Percentiles rank a stretch among this genome's conserved stretches.
phyloP scores from a whole-genome alignment of 345 rosid species.

The Durio zibethinus region DNA sequence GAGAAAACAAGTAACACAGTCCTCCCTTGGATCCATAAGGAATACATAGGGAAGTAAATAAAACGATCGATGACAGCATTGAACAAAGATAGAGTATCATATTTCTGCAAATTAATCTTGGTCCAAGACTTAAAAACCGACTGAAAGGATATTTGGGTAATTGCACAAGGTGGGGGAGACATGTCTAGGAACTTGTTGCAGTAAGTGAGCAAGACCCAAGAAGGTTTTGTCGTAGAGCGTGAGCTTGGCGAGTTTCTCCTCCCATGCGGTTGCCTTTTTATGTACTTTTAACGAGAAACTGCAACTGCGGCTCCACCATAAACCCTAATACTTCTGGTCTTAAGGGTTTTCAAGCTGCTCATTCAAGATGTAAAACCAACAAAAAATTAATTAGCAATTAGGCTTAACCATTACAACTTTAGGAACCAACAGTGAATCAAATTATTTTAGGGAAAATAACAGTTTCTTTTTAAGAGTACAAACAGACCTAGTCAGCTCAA shows the following conservation, averaged over 20 bases:
- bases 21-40: too few relatives aligned
- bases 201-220: conserved; percentile 53
- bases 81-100: too few relatives aligned
- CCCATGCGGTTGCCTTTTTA: conserved; percentile 21
- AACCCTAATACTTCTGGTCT: conserved; percentile 24
- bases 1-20: too few relatives aligned
- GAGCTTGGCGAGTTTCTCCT: conserved; percentile 19
- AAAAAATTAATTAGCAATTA: not conserved
- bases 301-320: not conserved
- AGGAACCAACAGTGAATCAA: too few relatives aligned
- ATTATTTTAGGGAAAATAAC: not conserved
- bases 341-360: not conserved
- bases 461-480: not conserved
- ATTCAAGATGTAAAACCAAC: not conserved
- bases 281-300: conserved; percentile 12
- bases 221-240: conserved; percentile 46
- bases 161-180: conserved; percentile 22
- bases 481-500: conserved; percentile 1
- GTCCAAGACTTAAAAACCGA: not conserved
- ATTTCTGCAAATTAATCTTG: not conserved
- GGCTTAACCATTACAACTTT: not conserved
- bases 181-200: conserved; percentile 75
- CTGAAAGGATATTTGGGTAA: conserved; percentile 24
- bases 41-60: too few relatives aligned
- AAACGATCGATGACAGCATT: too few relatives aligned